Evolutionary conservation across 2,329 filamentous ascomycete species (phyloP).

Genomic region (Dactylellina drechsleri): DNA sequence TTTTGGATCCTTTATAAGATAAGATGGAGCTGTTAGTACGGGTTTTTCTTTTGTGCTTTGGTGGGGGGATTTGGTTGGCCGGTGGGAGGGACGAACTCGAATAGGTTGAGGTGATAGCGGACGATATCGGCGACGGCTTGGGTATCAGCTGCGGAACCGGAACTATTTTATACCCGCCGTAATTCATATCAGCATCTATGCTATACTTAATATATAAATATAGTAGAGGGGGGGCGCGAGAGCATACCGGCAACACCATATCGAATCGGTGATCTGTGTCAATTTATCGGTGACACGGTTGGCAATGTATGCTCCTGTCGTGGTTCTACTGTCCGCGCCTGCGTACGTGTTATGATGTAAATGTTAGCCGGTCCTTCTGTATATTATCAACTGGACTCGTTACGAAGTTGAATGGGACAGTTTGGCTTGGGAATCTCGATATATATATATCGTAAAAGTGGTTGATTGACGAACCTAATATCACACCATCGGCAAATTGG

Average conservation of each 20-base stretch:
- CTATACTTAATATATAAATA: conserved; percentile 1
- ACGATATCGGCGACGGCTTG: conserved; percentile 98
- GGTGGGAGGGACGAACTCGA: conserved; percentile 62
- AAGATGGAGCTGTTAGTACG: conserved; percentile 1
- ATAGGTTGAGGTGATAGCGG: conserved; percentile 93
- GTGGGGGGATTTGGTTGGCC: too few relatives aligned
- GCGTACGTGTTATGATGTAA: neutral
- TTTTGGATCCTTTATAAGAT: conserved; percentile 74
- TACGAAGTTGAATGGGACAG: too few relatives aligned
- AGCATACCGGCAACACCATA: conserved; percentile 88
- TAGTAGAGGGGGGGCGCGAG: neutral
- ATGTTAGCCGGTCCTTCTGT: too few relatives aligned
- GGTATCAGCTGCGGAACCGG: conserved; percentile 95
- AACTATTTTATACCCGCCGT: conserved; percentile 61
- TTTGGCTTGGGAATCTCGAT: too few relatives aligned
- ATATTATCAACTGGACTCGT: too few relatives aligned
- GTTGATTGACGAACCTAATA: conserved; percentile 72
- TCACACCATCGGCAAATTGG: conserved; percentile 98
- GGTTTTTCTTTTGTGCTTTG: neutral
- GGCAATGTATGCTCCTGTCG: conserved; percentile 96
- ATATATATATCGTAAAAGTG: too few relatives aligned
- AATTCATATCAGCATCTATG: neutral
- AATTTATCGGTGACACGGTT: conserved; percentile 99
- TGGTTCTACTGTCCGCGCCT: conserved; percentile 96
- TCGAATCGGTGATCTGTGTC: conserved; percentile 97